A percentile compares a stretch with the other conserved stretches of the same genome.
These are phyloP conservation scores for Backusella australiensis DNA, from an alignment of 192 early-diverging fungal species.

Conservation along the genomic window DNA sequence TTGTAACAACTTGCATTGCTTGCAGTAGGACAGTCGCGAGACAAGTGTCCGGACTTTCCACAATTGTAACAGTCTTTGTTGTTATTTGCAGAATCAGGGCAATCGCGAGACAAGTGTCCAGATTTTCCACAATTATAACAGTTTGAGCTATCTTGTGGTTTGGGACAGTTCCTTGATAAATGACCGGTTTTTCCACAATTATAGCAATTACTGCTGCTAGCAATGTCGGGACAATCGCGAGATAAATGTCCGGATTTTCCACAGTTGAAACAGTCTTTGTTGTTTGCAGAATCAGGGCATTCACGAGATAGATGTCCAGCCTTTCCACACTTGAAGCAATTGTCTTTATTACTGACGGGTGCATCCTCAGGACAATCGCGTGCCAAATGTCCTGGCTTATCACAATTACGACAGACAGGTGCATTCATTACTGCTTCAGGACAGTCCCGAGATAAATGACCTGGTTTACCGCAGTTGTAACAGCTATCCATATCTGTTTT, in stretches of 20 bases:
- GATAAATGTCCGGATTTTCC: conserved; percentile 40
- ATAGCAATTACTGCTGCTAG: conserved; percentile 39
- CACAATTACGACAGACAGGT: conserved; percentile 47
- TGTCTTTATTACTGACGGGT: conserved; percentile 30
- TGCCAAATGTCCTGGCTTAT: conserved; percentile 47
- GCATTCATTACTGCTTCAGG: conserved; percentile 12
- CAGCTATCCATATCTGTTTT: conserved; percentile 32
- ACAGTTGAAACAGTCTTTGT: conserved; percentile 47
- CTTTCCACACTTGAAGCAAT: conserved; percentile 47
- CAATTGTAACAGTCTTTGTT: conserved; percentile 34
- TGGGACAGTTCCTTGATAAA: conserved; percentile 27
- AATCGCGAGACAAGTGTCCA: conserved; percentile 55
- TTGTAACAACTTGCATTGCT: conserved; percentile 26
- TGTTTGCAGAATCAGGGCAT: conserved; percentile 39
- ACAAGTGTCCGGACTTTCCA: conserved; percentile 27
- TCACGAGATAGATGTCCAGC: conserved; percentile 39
- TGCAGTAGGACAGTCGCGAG: conserved; percentile 27
- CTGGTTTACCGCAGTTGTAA: conserved; percentile 27
- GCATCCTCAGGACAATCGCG: conserved; percentile 33
- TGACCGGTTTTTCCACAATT: conserved; percentile 44
- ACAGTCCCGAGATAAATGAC: conserved; percentile 33
- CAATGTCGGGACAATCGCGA: conserved; percentile 31
- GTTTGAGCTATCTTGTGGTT: conserved; percentile 31
- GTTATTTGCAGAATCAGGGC: conserved; percentile 27
- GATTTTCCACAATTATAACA: conserved; percentile 48